Evolutionary conservation across 805 yeast genomes (phyloP).

Genomic region (Kurtzmaniella fragi): DNA sequence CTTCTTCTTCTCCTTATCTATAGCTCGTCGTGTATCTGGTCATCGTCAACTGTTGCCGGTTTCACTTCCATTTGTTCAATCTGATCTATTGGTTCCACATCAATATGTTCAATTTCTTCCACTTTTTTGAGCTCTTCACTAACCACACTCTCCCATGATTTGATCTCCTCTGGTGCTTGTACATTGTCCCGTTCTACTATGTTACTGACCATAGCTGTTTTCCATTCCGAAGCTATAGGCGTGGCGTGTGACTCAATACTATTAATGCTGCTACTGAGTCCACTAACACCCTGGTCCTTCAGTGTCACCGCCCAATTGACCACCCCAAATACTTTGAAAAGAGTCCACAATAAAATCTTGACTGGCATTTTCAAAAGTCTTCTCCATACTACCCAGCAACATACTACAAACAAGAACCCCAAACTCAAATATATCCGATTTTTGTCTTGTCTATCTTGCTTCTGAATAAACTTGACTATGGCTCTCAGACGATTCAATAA

Average conservation of each 20-base stretch:
- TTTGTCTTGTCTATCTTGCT: constrained; percentile 46
- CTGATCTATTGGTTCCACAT: no score
- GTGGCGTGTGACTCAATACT: no score
- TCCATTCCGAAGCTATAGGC: no score
- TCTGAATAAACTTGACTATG: constrained; percentile 47
- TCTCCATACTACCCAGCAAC: constrained; percentile 47
- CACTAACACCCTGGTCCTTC: no score
- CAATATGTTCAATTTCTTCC: neutral
- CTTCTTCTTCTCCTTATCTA: no score
- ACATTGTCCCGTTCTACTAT: neutral
- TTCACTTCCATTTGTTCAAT: no score
- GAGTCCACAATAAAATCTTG: constrained; percentile 40
- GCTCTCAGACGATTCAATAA: constrained; percentile 38
- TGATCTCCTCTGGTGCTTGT: neutral
- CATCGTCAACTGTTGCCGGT: no score
- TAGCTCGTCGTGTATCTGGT: constrained; percentile 9
- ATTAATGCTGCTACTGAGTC: no score
- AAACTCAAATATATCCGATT: constrained; percentile 44
- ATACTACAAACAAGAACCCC: constrained; percentile 40
- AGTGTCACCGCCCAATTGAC: constrained; percentile 13
- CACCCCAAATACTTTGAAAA: constrained; percentile 31
- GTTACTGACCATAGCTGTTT: neutral
- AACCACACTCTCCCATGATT: neutral
- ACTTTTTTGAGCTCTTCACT: neutral
- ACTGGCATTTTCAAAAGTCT: constrained; percentile 44